These are phyloP conservation scores for Paxillus ammoniavirescens DNA, from an alignment of 768 basidiomycete genomes.

Conservation along the genomic window DNA sequence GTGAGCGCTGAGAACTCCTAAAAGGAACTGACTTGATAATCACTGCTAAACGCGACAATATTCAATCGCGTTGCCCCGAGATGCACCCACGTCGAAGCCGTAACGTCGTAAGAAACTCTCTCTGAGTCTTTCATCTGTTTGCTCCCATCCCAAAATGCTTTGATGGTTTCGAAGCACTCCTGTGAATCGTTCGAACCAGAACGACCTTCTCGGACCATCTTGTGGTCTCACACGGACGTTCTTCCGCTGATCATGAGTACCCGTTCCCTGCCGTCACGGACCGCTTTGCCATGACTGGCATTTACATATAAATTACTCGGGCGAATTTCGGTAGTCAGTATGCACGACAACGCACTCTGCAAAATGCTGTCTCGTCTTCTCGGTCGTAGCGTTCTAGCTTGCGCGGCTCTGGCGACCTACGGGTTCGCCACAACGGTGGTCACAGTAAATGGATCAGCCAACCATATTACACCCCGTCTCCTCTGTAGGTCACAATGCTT, in stretches of 20 bases:
- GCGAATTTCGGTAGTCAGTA: neutral
- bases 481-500: slow-evolving; percentile 41
- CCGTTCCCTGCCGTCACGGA: neutral
- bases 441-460: slow-evolving; percentile 43
- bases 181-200: slow-evolving; percentile 1
- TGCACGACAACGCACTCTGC: neutral
- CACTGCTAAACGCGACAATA: no score
- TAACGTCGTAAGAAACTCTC: no score
- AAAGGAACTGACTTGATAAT: no score
- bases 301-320: slow-evolving; percentile 4
- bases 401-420: neutral
- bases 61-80: no score
- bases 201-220: neutral
- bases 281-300: neutral
- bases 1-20: no score
- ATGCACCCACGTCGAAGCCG: no score
- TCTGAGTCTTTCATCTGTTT: no score
- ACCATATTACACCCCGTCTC: slow-evolving; percentile 51
- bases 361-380: slow-evolving; percentile 14
- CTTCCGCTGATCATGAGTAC: slow-evolving; percentile 2
- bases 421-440: slow-evolving; percentile 30
- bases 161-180: neutral
- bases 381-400: neutral
- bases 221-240: neutral
- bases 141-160: slow-evolving; percentile 2